Evolutionary conservation across 768 basidiomycete genomes (phyloP).

Genomic region (Mycena leptocephala): DNA sequence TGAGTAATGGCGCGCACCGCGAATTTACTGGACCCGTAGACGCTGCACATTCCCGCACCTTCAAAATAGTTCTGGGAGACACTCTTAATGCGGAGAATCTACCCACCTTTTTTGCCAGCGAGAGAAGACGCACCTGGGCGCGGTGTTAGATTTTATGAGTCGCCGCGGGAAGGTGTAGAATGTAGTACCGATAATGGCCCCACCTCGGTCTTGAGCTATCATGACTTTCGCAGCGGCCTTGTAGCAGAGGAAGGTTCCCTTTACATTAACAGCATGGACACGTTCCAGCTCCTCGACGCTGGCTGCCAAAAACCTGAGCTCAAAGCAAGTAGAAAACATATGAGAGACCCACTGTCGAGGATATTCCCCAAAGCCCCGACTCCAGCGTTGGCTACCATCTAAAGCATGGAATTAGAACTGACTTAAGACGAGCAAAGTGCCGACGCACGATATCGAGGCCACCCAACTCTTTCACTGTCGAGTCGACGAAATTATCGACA

Average conservation of each 20-base stretch:
- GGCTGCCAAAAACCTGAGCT: conserved; percentile 5
- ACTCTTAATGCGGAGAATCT: too few relatives aligned
- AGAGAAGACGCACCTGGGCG: conserved; percentile 45
- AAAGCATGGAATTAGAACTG: background rate
- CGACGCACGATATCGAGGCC: conserved; percentile 35
- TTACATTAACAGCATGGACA: conserved; percentile 40
- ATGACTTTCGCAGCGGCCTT: conserved; percentile 45
- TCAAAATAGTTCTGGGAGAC: background rate
- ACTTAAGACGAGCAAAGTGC: background rate
- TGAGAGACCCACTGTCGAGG: conserved; percentile 34
- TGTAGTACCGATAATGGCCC: conserved; percentile 45
- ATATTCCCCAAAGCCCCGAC: conserved; percentile 28
- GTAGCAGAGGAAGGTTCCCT: conserved; percentile 45
- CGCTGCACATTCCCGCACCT: conserved; percentile 11
- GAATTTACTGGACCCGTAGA: conserved; percentile 30
- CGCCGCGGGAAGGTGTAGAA: background rate
- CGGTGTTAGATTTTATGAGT: background rate
- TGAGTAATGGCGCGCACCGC: conserved; percentile 36
- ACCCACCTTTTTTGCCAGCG: conserved; percentile 40
- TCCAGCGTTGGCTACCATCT: conserved; percentile 52
- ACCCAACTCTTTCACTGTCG: conserved; percentile 37
- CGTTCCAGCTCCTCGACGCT: conserved; percentile 39
- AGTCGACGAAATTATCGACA: conserved; percentile 46
- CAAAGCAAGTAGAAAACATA: background rate
- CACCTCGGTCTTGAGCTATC: conserved; percentile 48